phyloP scores from a whole-genome alignment of 345 rosid species.

The Lenwebbia sp. region DNA sequence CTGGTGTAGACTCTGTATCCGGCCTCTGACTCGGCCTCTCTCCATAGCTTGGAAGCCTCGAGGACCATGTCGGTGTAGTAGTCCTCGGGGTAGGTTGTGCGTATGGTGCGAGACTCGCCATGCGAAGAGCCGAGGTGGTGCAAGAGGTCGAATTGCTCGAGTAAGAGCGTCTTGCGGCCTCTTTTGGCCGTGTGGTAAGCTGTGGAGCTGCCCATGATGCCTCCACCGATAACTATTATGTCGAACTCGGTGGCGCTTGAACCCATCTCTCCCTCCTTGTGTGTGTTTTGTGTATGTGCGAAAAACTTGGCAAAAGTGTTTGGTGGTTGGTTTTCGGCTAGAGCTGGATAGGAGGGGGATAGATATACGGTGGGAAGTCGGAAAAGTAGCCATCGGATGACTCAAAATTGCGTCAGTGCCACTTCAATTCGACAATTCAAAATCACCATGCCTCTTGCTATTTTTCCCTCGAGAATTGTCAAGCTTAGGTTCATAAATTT shows the following conservation, averaged over 20 bases:
- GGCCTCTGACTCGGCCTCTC: slow-evolving; percentile 50
- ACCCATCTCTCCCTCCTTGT: not conserved
- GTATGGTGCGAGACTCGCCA: slow-evolving; percentile 89
- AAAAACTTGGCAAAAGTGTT: not conserved
- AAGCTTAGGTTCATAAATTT: not conserved
- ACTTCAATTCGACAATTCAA: not conserved
- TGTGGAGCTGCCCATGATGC: slow-evolving; percentile 83
- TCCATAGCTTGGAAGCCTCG: slow-evolving; percentile 51
- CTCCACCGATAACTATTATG: slow-evolving; percentile 57
- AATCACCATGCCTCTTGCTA: not conserved
- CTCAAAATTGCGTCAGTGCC: not conserved
- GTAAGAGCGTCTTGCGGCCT: slow-evolving; percentile 47
- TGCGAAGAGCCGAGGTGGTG: slow-evolving; percentile 94
- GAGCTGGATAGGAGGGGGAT: not conserved
- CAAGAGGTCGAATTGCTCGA: slow-evolving; percentile 81
- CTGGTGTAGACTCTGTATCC: slow-evolving; percentile 81
- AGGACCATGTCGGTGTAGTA: slow-evolving; percentile 55
- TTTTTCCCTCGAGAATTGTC: not conserved
- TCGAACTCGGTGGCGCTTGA: slow-evolving; percentile 24
- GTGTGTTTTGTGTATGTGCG: not conserved
- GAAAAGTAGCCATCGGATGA: not conserved
- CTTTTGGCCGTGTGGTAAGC: slow-evolving; percentile 66
- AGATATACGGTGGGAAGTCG: not conserved
- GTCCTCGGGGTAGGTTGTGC: slow-evolving; percentile 67
- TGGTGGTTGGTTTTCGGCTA: not conserved